These are phyloP conservation scores for Scalesia atractyloides DNA, from an alignment of 129 eudicot species.

Conservation along the genomic window DNA sequence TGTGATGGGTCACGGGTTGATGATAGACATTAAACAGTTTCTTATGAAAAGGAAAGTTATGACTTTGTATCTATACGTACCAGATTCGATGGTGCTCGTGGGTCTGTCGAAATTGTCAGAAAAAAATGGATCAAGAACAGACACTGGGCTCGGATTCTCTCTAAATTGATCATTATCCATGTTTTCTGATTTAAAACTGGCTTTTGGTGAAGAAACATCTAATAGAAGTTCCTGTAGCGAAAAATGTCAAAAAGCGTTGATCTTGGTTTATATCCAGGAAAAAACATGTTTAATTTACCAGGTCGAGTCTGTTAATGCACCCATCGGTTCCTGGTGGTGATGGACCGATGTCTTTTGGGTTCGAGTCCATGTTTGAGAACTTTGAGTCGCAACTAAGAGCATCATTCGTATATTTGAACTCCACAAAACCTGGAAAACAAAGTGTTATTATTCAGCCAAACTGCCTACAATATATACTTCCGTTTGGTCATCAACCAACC, in stretches of 20 bases:
- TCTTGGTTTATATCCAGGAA: not conserved
- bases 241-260: not conserved
- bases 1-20: constrained; percentile 31
- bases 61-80: constrained; percentile 26
- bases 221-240: constrained; percentile 41
- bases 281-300: constrained; percentile 18
- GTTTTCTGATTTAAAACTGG: constrained; percentile 26
- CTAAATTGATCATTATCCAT: constrained; percentile 40
- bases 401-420: constrained; percentile 1
- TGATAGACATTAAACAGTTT: constrained; percentile 10
- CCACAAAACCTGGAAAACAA: not conserved
- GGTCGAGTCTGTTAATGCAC: constrained; percentile 9
- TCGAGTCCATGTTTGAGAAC: not conserved
- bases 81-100: constrained; percentile 41
- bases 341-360: not conserved
- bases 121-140: constrained; percentile 63
- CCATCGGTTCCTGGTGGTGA: constrained; percentile 5
- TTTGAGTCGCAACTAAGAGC: not conserved
- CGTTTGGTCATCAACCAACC: too few species aligned
- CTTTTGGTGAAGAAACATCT: constrained; percentile 43
- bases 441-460: not conserved
- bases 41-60: not conserved
- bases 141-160: constrained; percentile 70
- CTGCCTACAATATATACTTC: not conserved
- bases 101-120: constrained; percentile 52